These are phyloP conservation scores for Jimgerdemannia lactiflua DNA, from an alignment of 192 early-diverging fungal genomes.

Conservation along the genomic window DNA sequence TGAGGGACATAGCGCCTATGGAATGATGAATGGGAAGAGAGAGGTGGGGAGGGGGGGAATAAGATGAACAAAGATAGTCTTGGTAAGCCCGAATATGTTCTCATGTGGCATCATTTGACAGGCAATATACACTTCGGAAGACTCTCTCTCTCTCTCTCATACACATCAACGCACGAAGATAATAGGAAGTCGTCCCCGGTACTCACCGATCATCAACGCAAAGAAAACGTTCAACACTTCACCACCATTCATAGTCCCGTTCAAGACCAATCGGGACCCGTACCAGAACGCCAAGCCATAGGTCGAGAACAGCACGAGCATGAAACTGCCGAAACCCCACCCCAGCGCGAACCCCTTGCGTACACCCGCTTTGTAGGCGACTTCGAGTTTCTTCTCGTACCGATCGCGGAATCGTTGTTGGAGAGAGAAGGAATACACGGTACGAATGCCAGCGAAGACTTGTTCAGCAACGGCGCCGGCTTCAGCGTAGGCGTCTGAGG, in stretches of 20 bases:
- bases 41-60: background rate
- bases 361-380: constrained; percentile 62
- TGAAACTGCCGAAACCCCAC: constrained; percentile 67
- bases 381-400: constrained; percentile 59
- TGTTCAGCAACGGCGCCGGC: constrained; percentile 88
- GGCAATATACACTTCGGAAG: too few relatives aligned
- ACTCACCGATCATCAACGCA: constrained; percentile 77
- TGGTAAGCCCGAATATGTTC: too few relatives aligned
- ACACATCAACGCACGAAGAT: too few relatives aligned
- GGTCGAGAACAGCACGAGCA: constrained; percentile 70
- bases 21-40: background rate
- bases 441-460: constrained; percentile 78
- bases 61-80: background rate
- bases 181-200: background rate
- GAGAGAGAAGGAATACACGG: constrained; percentile 84
- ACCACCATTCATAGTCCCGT: constrained; percentile 36
- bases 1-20: background rate
- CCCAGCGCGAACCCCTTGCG: constrained; percentile 60
- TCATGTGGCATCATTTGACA: too few relatives aligned
- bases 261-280: constrained; percentile 57
- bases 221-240: constrained; percentile 85
- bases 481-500: constrained; percentile 71
- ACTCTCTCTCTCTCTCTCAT: too few relatives aligned
- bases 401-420: constrained; percentile 64
- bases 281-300: constrained; percentile 88